These are phyloP conservation scores for Mortierella alpina DNA, from an alignment of 192 early-diverging fungal genomes.

Conservation along the genomic window DNA sequence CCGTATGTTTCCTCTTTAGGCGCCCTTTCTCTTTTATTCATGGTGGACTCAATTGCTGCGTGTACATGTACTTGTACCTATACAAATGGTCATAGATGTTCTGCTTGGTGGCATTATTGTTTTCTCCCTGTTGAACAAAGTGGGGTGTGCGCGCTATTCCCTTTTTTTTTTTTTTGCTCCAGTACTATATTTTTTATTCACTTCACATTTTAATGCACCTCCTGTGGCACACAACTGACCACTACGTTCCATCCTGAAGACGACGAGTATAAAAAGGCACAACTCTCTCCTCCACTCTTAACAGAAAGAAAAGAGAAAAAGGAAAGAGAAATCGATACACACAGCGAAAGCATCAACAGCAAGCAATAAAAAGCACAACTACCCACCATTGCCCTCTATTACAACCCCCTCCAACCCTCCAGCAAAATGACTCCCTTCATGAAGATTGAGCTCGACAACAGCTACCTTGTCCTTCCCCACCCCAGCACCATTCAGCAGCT, in stretches of 20 bases:
- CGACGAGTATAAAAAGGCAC: not conserved
- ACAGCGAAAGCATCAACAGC: constrained; percentile 1
- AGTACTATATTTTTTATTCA: too few relatives aligned
- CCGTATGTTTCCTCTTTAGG: constrained; percentile 1
- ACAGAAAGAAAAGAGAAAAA: constrained; percentile 2
- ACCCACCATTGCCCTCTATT: not conserved
- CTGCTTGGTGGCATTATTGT: too few relatives aligned
- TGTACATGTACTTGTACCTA: too few relatives aligned
- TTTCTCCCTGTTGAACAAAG: too few relatives aligned
- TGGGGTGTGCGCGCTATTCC: too few relatives aligned
- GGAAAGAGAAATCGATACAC: not conserved
- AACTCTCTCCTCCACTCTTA: not conserved
- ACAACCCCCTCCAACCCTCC: not conserved
- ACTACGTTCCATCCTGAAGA: too few relatives aligned
- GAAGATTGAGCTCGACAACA: constrained; percentile 38
- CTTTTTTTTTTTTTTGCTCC: too few relatives aligned
- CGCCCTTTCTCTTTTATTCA: not conserved
- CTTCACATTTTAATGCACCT: too few relatives aligned
- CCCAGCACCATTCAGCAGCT: not conserved
- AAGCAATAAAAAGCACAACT: not conserved
- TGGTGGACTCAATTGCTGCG: too few relatives aligned
- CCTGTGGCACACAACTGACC: too few relatives aligned
- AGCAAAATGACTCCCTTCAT: constrained; percentile 31
- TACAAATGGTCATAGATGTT: too few relatives aligned
- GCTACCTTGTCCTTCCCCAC: constrained; percentile 36